Evolutionary conservation across 2,329 filamentous ascomycete genomes (phyloP).

Genomic region (Aspergillus calidoustus): DNA sequence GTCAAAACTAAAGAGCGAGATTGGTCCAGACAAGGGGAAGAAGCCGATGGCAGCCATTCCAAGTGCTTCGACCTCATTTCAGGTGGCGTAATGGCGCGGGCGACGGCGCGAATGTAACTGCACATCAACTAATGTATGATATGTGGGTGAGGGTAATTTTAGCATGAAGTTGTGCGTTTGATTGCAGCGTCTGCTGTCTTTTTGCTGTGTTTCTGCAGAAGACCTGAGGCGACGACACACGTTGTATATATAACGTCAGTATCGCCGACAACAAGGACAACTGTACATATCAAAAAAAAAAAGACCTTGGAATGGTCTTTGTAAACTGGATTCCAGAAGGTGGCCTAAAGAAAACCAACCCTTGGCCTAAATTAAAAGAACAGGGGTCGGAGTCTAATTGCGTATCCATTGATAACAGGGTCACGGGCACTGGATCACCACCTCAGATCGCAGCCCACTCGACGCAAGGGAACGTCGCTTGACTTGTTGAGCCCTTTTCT

Average conservation of each 20-base stretch:
- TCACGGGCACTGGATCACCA: conserved; percentile 12
- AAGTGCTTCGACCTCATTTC: conserved; percentile 25
- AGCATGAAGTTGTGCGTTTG: conserved; percentile 5
- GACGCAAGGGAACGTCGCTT: conserved; percentile 6
- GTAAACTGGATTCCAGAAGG: too few relatives aligned
- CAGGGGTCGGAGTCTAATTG: conserved; percentile 17
- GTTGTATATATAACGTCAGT: neutral
- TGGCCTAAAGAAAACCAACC: neutral
- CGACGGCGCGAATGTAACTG: conserved; percentile 11
- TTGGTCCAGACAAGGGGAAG: conserved; percentile 28
- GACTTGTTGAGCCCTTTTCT: conserved; percentile 14
- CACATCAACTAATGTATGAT: conserved; percentile 3
- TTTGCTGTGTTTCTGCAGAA: conserved; percentile 6
- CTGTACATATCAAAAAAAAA: neutral
- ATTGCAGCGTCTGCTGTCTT: conserved; percentile 3
- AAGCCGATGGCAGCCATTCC: conserved; percentile 15
- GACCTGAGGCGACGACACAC: neutral
- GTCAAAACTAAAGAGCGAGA: conserved; percentile 34
- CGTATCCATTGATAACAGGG: conserved; percentile 26
- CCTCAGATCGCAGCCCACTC: conserved; percentile 11
- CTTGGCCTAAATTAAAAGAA: neutral
- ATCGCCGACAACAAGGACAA: neutral
- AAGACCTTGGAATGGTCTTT: neutral
- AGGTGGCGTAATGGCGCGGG: conserved; percentile 22
- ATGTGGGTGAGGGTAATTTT: neutral